Percentiles rank a stretch among this genome's conserved stretches.
Conservation (phyloP, 352 stramenopile species). For the Pythium scleroteichum region DNA sequence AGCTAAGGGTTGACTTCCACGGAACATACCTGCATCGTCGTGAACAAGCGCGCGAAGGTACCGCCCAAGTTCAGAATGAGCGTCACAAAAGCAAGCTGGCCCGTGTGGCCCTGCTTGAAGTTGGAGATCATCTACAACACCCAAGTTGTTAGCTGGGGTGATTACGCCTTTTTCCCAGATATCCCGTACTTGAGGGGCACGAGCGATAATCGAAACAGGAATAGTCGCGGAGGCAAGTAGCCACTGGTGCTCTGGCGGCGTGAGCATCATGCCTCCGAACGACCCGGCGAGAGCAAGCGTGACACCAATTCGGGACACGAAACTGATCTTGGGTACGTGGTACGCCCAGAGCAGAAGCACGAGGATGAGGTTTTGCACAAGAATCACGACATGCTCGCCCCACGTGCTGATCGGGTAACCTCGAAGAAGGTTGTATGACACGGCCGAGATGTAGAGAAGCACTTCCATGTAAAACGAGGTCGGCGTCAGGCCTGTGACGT, state of each 20-base stretch:
- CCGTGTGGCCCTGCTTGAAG: constrained; percentile 89
- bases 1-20: no score
- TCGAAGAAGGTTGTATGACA: constrained; percentile 83
- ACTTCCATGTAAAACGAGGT: constrained; percentile 90
- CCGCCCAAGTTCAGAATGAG: constrained; percentile 83
- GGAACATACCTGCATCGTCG: constrained; percentile 64
- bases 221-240: constrained; percentile 71
- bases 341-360: constrained; percentile 82
- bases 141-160: no score
- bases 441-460: constrained; percentile 77
- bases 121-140: constrained; percentile 70
- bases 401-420: constrained; percentile 87
- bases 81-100: constrained; percentile 87
- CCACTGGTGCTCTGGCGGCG: constrained; percentile 76
- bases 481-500: constrained; percentile 83
- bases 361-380: constrained; percentile 83
- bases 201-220: constrained; percentile 75
- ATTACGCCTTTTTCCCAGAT: no score
- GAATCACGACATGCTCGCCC: constrained; percentile 85
- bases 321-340: constrained; percentile 55
- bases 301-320: constrained; percentile 49
- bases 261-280: constrained; percentile 54
- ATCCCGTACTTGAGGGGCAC: constrained; percentile 67
- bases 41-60: constrained; percentile 84
- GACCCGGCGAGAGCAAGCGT: constrained; percentile 49